These are phyloP conservation scores for Chenopodium quinoa DNA, from an alignment of 148 eudicot genomes.

Conservation along the genomic window DNA sequence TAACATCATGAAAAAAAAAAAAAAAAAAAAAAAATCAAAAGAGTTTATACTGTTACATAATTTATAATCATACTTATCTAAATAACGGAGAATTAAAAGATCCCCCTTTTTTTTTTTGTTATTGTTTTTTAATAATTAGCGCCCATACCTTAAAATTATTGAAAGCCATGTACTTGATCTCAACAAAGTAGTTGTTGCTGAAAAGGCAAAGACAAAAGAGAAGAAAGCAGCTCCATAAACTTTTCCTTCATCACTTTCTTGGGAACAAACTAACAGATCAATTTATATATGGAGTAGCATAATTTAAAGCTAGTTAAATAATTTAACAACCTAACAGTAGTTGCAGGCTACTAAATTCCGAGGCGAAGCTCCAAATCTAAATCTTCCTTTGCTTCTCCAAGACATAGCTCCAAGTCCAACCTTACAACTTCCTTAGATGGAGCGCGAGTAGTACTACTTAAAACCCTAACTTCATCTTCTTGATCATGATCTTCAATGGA, in stretches of 20 bases:
- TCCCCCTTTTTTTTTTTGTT: background rate
- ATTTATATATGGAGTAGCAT: background rate
- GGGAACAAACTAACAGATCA: slow-evolving; percentile 22
- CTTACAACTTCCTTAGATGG: slow-evolving; percentile 27
- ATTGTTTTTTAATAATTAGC: no score
- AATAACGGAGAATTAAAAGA: background rate
- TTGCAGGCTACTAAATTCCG: slow-evolving; percentile 33
- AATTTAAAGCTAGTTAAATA: background rate
- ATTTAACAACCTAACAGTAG: slow-evolving; percentile 11
- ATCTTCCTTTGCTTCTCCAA: slow-evolving; percentile 54
- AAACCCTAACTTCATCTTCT: slow-evolving; percentile 27
- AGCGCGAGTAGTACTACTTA: slow-evolving; percentile 1
- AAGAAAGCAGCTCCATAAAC: slow-evolving; percentile 17
- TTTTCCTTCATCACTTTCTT: slow-evolving; percentile 20
- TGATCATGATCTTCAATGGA: background rate
- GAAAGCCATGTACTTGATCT: background rate
- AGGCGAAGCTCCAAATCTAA: slow-evolving; percentile 87
- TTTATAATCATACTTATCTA: background rate
- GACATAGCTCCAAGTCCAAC: slow-evolving; percentile 50
- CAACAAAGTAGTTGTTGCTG: background rate
- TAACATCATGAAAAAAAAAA: background rate
- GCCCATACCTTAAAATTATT: slow-evolving; percentile 27
- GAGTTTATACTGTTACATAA: background rate
- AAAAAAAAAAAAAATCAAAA: no score
- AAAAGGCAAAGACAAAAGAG: slow-evolving; percentile 17